Conservation (phyloP, 208 protist species). For the Phytomonas francai region DNA sequence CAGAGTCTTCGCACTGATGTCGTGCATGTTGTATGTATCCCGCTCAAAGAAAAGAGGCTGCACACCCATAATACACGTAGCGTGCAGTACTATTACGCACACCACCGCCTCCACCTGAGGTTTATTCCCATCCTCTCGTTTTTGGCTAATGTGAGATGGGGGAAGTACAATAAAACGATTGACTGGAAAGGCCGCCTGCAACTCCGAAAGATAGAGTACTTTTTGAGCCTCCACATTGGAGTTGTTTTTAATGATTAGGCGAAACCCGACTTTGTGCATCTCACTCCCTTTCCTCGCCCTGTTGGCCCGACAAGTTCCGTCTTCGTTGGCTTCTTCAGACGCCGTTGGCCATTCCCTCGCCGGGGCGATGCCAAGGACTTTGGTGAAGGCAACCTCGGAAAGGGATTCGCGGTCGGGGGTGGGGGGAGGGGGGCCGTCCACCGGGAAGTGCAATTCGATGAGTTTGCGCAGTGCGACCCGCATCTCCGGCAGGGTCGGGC, state of each 20-base stretch:
- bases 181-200: conserved; percentile 47
- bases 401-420: not conserved
- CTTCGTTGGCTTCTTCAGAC: conserved; percentile 1
- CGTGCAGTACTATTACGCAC: conserved; percentile 47
- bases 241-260: conserved; percentile 82
- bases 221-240: conserved; percentile 67
- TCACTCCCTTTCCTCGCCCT: not conserved
- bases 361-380: not conserved
- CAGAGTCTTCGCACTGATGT: conserved; percentile 40
- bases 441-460: conserved; percentile 45
- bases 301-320: not conserved
- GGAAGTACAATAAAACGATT: conserved; percentile 75
- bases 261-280: conserved; percentile 43
- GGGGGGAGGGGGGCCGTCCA: not conserved
- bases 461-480: conserved; percentile 39
- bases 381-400: not conserved
- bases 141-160: conserved; percentile 17
- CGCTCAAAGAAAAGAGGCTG: conserved; percentile 42
- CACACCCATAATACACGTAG: conserved; percentile 73
- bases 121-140: conserved; percentile 15
- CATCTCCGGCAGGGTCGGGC: conserved; percentile 72
- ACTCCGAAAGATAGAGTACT: conserved; percentile 23
- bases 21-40: conserved; percentile 61
- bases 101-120: conserved; percentile 27
- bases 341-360: not conserved